These are phyloP conservation scores for Daldinia sp. DNA, from an alignment of 2,329 filamentous ascomycete species.

Conservation along the genomic window DNA sequence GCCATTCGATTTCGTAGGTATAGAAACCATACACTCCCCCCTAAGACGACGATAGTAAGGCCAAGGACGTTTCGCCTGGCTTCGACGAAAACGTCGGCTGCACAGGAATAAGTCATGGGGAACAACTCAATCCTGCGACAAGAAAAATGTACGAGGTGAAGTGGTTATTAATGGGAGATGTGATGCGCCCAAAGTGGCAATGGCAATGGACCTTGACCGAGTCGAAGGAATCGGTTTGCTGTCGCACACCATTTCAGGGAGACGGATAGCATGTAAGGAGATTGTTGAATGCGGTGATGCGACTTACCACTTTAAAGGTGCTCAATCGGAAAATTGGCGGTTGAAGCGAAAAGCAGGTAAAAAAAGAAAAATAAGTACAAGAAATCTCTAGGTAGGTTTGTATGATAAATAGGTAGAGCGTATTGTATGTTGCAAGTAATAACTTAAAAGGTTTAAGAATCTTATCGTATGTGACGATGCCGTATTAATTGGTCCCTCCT, in stretches of 20 bases:
- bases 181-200: slow-evolving; percentile 16
- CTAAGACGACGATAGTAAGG: slow-evolving; percentile 37
- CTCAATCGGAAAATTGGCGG: neutral
- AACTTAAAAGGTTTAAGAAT: neutral
- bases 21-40: slow-evolving; percentile 43
- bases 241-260: slow-evolving; percentile 22
- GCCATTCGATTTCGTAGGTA: slow-evolving; percentile 44
- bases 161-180: slow-evolving; percentile 11
- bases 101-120: slow-evolving; percentile 43
- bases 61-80: slow-evolving; percentile 38
- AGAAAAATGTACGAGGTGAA: slow-evolving; percentile 12
- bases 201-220: slow-evolving; percentile 17
- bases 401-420: neutral
- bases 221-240: slow-evolving; percentile 13
- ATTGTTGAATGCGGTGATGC: slow-evolving; percentile 29
- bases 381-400: neutral
- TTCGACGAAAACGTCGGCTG: slow-evolving; percentile 33
- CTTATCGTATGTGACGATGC: slow-evolving; percentile 9
- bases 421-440: neutral
- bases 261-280: slow-evolving; percentile 19
- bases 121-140: slow-evolving; percentile 39
- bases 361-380: neutral
- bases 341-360: neutral
- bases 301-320: slow-evolving; percentile 27
- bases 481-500: slow-evolving; percentile 6